phyloP scores from a whole-genome alignment of 495 filamentous ascomycete genomes.

The Penicillium angulare region DNA sequence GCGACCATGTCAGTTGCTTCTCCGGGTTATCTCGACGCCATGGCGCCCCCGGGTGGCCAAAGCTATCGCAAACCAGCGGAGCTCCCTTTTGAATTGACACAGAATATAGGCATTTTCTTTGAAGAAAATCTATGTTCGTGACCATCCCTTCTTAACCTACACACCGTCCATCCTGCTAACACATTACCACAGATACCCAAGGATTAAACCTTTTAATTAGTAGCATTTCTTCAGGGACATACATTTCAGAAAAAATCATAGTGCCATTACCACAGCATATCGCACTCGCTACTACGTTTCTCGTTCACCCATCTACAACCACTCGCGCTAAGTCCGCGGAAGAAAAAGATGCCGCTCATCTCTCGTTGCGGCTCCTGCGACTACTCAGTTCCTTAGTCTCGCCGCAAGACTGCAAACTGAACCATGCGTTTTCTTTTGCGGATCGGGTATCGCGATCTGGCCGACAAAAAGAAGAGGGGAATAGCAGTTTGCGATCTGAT shows the following conservation, averaged over 20 bases:
- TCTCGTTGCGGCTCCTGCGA: conserved; percentile 59
- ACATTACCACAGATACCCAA: conserved; percentile 52
- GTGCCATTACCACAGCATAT: conserved; percentile 57
- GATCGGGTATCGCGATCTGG: conserved; percentile 37
- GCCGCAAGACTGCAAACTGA: conserved; percentile 47
- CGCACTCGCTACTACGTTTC: conserved; percentile 63
- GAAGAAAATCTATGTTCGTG: conserved; percentile 71
- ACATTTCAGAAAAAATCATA: conserved; percentile 41
- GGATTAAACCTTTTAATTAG: conserved; percentile 67
- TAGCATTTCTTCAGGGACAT: conserved; percentile 58
- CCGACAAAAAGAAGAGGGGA: conserved; percentile 24
- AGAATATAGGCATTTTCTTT: conserved; percentile 68
- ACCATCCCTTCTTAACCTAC: background rate
- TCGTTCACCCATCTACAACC: conserved; percentile 70
- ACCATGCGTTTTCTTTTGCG: conserved; percentile 54
- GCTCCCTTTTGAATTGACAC: conserved; percentile 60
- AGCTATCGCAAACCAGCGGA: conserved; percentile 50
- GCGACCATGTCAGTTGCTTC: conserved; percentile 1
- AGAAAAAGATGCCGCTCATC: conserved; percentile 49
- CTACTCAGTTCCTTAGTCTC: conserved; percentile 51
- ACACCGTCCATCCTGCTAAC: conserved; percentile 5
- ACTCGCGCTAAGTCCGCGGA: conserved; percentile 55
- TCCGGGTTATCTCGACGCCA: conserved; percentile 11
- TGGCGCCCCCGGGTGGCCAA: conserved; percentile 19
- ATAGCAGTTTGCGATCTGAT: conserved; percentile 14